These are phyloP conservation scores for Carnegiea gigantea DNA, from an alignment of 179 eudicot genomes.

Conservation along the genomic window DNA sequence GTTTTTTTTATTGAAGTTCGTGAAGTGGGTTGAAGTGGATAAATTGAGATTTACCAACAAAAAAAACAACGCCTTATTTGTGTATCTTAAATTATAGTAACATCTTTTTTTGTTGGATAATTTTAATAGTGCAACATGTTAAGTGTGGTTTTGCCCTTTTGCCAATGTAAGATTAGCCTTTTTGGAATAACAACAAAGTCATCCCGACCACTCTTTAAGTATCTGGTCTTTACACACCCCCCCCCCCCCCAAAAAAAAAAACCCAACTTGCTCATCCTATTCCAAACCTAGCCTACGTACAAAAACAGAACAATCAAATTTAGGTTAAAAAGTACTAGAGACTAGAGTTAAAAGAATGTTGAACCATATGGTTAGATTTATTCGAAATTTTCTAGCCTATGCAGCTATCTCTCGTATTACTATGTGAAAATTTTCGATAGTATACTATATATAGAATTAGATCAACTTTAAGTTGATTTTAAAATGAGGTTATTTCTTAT, in stretches of 20 bases:
- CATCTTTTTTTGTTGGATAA: background rate
- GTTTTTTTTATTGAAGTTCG: too few species aligned
- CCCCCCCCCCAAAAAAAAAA: background rate
- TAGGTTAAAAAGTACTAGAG: background rate
- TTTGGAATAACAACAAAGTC: slow-evolving; percentile 33
- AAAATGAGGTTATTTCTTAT: too few species aligned
- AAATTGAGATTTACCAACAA: too few species aligned
- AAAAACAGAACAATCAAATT: background rate
- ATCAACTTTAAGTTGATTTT: too few species aligned
- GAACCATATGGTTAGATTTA: background rate
- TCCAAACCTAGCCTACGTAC: slow-evolving; percentile 8
- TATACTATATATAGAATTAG: too few species aligned
- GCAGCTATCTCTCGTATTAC: background rate
- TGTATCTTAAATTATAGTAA: too few species aligned
- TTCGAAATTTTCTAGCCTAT: background rate
- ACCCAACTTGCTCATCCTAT: background rate
- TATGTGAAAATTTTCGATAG: too few species aligned
- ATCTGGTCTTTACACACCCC: background rate
- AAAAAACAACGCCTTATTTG: too few species aligned
- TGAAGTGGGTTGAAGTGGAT: too few species aligned
- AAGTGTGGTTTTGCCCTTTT: slow-evolving; percentile 12
- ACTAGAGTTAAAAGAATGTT: slow-evolving; percentile 13
- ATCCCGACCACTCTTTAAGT: slow-evolving; percentile 24
- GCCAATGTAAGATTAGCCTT: slow-evolving; percentile 37
- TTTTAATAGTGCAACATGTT: slow-evolving; percentile 21